Base-by-base conservation (phyloP, 78 protist genomes). In the Blattamonas nauphoetae region DNA sequence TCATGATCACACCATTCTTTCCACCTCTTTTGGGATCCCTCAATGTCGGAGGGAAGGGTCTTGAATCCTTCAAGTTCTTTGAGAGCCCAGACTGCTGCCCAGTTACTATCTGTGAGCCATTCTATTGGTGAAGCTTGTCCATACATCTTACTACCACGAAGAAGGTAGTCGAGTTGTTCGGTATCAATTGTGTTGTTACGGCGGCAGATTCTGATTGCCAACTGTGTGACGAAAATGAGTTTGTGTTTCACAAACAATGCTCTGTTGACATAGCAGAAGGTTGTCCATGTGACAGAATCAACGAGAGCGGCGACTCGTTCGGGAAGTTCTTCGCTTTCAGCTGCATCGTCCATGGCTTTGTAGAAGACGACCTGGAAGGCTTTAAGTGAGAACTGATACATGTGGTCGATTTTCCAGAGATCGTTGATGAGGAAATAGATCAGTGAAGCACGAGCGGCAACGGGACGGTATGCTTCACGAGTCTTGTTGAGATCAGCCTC, bases 221-320 rank as follows among this genome's bases (percentile, higher is more conserved):
- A 85, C 45, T 86, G 92, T n/a, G 92, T 78, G 29, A 71, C 0
- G 79, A 90, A 85, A 3, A 90, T 86, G 45, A 89, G 89, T 79
- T 92, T 92, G 90, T 95, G 97, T 38, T 90, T 84, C 79, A 88
- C 93, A 78, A 93, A 95, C 46, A 92, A 87, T 2, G 95, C 96
- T 1, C 93, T 88, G 83, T 79, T 79, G 41, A 79, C 83, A 21
- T 79, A 79, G 83, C 43, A 6, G 83, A 79, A 79, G 32, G 21
- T 21, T 6, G 89, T 0, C 0, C 45, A 34, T 29, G 92, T 90
- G 86, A 90, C 38, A 29, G 41, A 0, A 1, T 92, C 85, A 2
- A 80, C 35, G 38, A 94, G 78, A 3, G 6, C 0, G 5, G 1
- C 78, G n/a, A 85, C 44, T 1, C 94, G 79, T 41, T n/a, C 81